Evolutionary conservation across 805 yeast genomes (phyloP), one percentile per base, ranked within the genome.

Genomic region (Myxozyma neotropica): DNA sequence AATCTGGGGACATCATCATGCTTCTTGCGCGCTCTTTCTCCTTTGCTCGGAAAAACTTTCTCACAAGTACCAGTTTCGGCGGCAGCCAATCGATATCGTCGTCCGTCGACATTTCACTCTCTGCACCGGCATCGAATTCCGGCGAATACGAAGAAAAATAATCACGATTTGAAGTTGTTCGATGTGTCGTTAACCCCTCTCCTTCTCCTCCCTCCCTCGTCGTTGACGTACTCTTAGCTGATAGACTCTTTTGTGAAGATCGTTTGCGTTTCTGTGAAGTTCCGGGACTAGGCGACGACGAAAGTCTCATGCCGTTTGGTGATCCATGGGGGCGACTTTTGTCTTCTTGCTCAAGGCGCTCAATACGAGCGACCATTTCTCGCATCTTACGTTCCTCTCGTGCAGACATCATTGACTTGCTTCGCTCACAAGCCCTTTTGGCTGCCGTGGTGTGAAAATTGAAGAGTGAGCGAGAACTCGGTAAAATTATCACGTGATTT

Each of bases 341-440:
- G 19, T 44, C 51, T 35, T 53, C 58, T 26, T 61, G 64, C 53
- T 61, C 64, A n/a, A 59, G 46, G 10, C 62, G 53, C 38, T 58
- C 58, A 27, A 61, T 59, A 23, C 64, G 63, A 17, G 61, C 64
- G 13, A 59, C 31, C 53, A 35, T 36, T 33, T 58, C 61, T 35
- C 44, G 42, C 59, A 61, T 59, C 44, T 58, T 61, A 43, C 64
- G 63, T 45, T 61, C 64, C 40, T 61, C 64, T 26, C 64, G 58
- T 26, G 64, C 45, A 23, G 64, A 52, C 63, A 47, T 53, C 48
- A 53, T 59, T 19, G 8, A 19, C 38, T 26, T 2, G 35, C 7
- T 38, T 38, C 42, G 42, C 42, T 15, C 6, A 38, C 17, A 38
- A 29, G 33, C 33, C 33, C 10, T 29, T 6, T 29, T 29, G 6